Percentiles rank a stretch among this genome's conserved stretches.
phyloP scores from a whole-genome alignment of 345 rosid species.

The Garcia nutans region DNA sequence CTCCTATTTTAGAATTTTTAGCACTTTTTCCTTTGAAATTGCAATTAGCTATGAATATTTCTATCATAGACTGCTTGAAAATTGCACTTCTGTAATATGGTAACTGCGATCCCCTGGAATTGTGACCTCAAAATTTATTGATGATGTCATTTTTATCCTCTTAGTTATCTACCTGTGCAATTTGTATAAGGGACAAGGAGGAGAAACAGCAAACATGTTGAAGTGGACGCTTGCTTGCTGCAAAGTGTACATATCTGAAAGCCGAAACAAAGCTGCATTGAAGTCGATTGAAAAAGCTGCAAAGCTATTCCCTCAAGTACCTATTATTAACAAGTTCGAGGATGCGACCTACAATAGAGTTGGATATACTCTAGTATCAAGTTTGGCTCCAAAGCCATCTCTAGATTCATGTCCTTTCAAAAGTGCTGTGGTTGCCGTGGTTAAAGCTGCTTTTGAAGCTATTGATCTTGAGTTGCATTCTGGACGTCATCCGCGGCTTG shows the following conservation, averaged over 20 bases:
- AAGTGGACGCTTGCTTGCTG: constrained; percentile 74
- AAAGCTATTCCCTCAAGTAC: constrained; percentile 59
- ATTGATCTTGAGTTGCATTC: constrained; percentile 61
- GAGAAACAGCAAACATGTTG: constrained; percentile 43
- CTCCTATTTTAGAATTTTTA: background rate
- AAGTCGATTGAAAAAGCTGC: constrained; percentile 65
- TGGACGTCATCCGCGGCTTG: constrained; percentile 89
- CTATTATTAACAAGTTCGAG: constrained; percentile 76
- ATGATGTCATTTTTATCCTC: constrained; percentile 24
- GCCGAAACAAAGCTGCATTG: constrained; percentile 64
- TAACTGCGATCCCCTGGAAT: constrained; percentile 22
- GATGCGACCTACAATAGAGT: constrained; percentile 76
- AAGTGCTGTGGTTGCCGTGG: constrained; percentile 67
- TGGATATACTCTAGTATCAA: constrained; percentile 75
- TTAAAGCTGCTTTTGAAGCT: constrained; percentile 65
- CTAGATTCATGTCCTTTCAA: constrained; percentile 42
- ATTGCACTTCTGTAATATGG: background rate
- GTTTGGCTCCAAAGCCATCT: constrained; percentile 30
- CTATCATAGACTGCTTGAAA: background rate
- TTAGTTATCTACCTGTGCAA: constrained; percentile 31
- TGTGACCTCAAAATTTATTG: constrained; percentile 34
- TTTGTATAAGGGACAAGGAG: constrained; percentile 24
- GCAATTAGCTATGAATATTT: background rate
- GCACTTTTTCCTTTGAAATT: background rate
- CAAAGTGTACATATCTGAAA: constrained; percentile 82